Evolutionary conservation across 2,329 filamentous ascomycete species (phyloP), one percentile per base, ranked within the genome.

Genomic region (Amauroascus niger): DNA sequence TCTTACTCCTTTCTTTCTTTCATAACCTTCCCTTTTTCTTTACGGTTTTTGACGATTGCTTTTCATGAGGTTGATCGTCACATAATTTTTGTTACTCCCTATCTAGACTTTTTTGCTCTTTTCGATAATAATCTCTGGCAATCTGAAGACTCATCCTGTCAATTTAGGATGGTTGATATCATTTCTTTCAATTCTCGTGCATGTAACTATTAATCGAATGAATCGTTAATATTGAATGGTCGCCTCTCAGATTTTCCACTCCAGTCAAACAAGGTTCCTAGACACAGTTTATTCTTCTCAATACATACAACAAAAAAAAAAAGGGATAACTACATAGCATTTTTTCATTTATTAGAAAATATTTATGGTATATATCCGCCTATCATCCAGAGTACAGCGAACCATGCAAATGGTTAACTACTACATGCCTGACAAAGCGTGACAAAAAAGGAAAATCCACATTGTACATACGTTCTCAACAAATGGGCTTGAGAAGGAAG

Each of bases 301-400:
- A n/a, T n/a, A n/a, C n/a, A n/a, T n/a, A n/a, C n/a, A n/a, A 24
- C 32, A 49, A 24, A 45, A 28, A 6, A 28, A 7, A n/a, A 45
- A 9, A 28, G 13, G 13, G 3, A 16, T 3, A 11, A 24, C 18
- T n/a, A 35, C 46, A 16, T 6, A 5, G 20, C n/a, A 49, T 24
- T 49, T 37, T 37, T 39, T 13, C 24, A 2, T 37, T 35, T 49
- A 37, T 49, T 39, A 49, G 46, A 37, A 39, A 30, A 47, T 49
- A 49, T 33, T 28, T 30, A 28, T 43, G 40, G 2, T 35, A 30
- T n/a, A 16, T 45, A 45, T 30, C n/a, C 26, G 26, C 14, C 41
- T 44, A 24, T 13, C 6, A n/a, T 30, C 22, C 43, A 45, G 14
- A 28, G 28, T 46, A 46, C 26, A 28, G 14, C 8, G 14, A 14